Evolutionary conservation across 345 rosid species (phyloP).

Genomic region (Raphanus raphanistrum): DNA sequence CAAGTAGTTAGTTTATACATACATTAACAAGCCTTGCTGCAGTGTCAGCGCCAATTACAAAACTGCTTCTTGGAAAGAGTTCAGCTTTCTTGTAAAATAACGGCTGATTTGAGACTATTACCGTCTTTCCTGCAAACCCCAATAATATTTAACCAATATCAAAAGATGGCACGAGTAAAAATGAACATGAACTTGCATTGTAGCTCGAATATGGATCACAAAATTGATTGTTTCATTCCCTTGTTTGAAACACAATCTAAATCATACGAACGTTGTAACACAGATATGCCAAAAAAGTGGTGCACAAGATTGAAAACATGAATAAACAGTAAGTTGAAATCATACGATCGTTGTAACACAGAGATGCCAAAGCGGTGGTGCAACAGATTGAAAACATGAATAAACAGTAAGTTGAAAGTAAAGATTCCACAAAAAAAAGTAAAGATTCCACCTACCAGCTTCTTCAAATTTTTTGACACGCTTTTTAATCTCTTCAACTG

Average conservation of each 20-base stretch:
- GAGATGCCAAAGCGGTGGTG: no score
- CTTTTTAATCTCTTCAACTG: constrained; percentile 63
- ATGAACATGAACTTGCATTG: neutral
- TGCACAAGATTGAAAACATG: neutral
- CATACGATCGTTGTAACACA: no score
- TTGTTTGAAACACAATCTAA: neutral
- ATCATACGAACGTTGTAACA: constrained; percentile 1
- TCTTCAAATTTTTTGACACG: constrained; percentile 77
- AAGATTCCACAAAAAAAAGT: no score
- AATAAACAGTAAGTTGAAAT: neutral
- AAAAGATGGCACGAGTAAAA: constrained; percentile 4
- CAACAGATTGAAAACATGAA: no score
- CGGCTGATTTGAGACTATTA: constrained; percentile 94
- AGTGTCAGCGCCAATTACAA: constrained; percentile 93
- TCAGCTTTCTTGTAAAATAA: constrained; percentile 92
- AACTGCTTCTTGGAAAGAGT: constrained; percentile 90
- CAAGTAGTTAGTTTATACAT: constrained; percentile 29
- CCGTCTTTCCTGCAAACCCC: constrained; percentile 68
- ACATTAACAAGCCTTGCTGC: constrained; percentile 84
- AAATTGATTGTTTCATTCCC: neutral
- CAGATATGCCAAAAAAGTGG: constrained; percentile 14
- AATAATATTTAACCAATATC: constrained; percentile 7
- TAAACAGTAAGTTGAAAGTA: no score
- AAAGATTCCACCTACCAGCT: constrained; percentile 55
- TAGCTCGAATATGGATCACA: constrained; percentile 11